phyloP scores from a whole-genome alignment of 2,329 filamentous ascomycete genomes.

The Beauveria pseudobassiana region DNA sequence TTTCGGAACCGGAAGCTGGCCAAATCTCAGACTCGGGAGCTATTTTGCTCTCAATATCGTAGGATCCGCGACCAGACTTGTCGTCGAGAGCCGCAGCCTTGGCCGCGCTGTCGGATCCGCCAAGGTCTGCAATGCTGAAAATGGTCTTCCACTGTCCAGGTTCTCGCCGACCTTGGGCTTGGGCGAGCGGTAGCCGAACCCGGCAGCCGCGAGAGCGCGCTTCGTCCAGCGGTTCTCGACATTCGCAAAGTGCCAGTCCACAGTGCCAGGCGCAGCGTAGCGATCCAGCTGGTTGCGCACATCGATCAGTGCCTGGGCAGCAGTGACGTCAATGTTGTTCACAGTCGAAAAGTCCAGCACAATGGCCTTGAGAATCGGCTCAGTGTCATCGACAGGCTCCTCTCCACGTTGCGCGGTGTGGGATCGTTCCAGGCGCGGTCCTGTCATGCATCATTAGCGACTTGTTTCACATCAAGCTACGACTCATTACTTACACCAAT shows the following conservation, averaged over 20 bases:
- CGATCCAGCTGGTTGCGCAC: conserved; percentile 45
- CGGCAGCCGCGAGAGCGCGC: conserved; percentile 45
- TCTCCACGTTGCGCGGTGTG: conserved; percentile 29
- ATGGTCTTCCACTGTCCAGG: conserved; percentile 58
- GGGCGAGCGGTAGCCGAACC: conserved; percentile 39
- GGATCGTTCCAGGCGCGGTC: conserved; percentile 53
- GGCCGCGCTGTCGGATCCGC: conserved; percentile 58
- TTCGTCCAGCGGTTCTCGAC: conserved; percentile 49
- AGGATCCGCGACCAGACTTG: conserved; percentile 22
- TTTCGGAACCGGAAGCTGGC: conserved; percentile 17
- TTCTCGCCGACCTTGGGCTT: conserved; percentile 17
- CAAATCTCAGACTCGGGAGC: conserved; percentile 12
- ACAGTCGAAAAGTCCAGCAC: conserved; percentile 49
- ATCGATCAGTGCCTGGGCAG: conserved; percentile 46
- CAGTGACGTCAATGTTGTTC: conserved; percentile 49
- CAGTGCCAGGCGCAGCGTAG: conserved; percentile 37
- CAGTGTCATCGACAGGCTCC: conserved; percentile 24
- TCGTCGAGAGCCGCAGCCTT: conserved; percentile 54
- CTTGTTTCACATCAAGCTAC: not conserved
- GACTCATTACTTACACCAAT: conserved; percentile 22
- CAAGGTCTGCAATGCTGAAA: conserved; percentile 85
- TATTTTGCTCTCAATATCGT: conserved; percentile 16
- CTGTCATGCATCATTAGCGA: not conserved
- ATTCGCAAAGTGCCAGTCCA: conserved; percentile 45
- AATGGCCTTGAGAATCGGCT: conserved; percentile 47